These are phyloP conservation scores for Aspergillus candidus DNA, from an alignment of 2,329 filamentous ascomycete genomes.

Conservation along the genomic window DNA sequence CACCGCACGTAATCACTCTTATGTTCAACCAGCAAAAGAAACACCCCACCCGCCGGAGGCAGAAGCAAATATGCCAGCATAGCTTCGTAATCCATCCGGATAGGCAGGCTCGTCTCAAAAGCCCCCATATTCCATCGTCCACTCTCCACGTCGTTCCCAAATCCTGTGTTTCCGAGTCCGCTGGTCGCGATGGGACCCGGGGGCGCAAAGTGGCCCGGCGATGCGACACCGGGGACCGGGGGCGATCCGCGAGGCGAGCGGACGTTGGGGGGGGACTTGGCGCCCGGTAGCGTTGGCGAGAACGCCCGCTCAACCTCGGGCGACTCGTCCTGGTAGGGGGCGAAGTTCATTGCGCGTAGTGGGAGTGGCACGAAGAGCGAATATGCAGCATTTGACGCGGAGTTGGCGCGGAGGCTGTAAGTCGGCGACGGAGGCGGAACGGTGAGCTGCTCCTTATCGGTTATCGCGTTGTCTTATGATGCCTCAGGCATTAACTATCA, in stretches of 20 bases:
- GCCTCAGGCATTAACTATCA: conserved; percentile 3
- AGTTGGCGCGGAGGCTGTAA: too few relatives aligned
- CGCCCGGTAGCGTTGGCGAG: conserved; percentile 58
- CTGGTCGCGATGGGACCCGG: conserved; percentile 20
- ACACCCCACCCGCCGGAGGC: conserved; percentile 77
- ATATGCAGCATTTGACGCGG: neutral
- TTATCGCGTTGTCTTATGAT: neutral
- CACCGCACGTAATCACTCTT: conserved; percentile 96
- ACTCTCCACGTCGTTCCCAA: conserved; percentile 38
- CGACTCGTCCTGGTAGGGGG: conserved; percentile 88
- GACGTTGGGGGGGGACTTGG: conserved; percentile 51
- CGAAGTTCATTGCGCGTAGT: conserved; percentile 69
- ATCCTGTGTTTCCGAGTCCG: conserved; percentile 37
- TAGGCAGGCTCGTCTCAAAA: conserved; percentile 83
- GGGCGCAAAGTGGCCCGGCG: conserved; percentile 35
- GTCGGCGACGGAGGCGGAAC: too few relatives aligned
- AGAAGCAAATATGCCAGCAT: conserved; percentile 79
- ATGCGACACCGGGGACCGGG: conserved; percentile 41
- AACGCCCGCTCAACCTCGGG: conserved; percentile 77
- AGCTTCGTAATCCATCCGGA: conserved; percentile 85
- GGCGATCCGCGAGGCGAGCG: conserved; percentile 49
- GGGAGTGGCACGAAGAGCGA: conserved; percentile 3
- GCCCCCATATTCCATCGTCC: conserved; percentile 63
- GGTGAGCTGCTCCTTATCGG: conserved; percentile 3
- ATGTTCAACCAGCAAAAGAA: conserved; percentile 79